These are phyloP conservation scores for Heliosperma pusillum DNA, from an alignment of 148 eudicot genomes.

Conservation along the genomic window DNA sequence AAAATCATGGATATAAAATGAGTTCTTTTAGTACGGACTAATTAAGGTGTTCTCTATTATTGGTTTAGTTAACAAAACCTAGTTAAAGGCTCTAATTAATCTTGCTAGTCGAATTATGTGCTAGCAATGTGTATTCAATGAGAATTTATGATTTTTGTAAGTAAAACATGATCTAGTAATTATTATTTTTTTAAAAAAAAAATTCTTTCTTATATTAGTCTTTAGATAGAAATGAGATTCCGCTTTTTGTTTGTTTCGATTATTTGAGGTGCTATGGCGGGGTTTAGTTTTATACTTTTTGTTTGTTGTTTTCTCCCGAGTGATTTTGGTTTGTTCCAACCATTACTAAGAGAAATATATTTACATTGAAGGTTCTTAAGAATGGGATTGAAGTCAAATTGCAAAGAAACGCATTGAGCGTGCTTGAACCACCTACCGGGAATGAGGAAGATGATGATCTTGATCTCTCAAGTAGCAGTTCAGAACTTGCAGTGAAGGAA, in stretches of 20 bases:
- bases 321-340: no score
- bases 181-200: no score
- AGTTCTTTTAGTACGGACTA: slow-evolving; percentile 10
- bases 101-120: not conserved
- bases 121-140: not conserved
- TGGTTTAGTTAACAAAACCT: not conserved
- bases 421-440: slow-evolving; percentile 91
- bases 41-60: slow-evolving; percentile 2
- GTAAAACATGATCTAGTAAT: no score
- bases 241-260: no score
- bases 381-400: slow-evolving; percentile 96
- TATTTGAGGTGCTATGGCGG: no score
- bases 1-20: slow-evolving; percentile 9
- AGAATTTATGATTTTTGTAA: no score
- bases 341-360: not conserved
- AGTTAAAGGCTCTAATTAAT: not conserved
- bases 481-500: slow-evolving; percentile 69
- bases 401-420: slow-evolving; percentile 93
- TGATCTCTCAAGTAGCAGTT: slow-evolving; percentile 72
- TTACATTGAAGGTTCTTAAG: slow-evolving; percentile 65
- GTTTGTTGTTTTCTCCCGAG: not conserved
- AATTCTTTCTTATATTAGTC: no score
- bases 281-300: not conserved
- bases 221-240: no score
- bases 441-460: slow-evolving; percentile 84